Percentiles rank a stretch among this genome's conserved stretches.
These are phyloP conservation scores for Chytriomyces sp. DNA, from an alignment of 192 early-diverging fungal species.

Conservation along the genomic window DNA sequence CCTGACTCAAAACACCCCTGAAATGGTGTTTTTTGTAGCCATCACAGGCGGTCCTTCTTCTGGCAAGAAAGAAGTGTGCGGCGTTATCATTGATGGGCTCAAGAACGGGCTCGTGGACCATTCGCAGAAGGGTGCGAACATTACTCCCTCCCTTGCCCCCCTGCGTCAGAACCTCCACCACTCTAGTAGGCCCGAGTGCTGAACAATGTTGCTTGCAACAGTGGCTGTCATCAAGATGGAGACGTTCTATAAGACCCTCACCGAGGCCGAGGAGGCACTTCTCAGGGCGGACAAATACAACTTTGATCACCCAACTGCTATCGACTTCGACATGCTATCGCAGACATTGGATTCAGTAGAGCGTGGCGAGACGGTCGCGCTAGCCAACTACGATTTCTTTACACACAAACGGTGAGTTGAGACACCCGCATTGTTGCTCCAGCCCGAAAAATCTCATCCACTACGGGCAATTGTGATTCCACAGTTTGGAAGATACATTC, in stretches of 20 bases:
- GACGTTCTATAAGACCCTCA: slow-evolving; percentile 43
- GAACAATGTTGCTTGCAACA: background rate
- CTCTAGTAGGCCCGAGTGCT: too few relatives aligned
- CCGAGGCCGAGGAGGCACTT: slow-evolving; percentile 16
- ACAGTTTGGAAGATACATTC: slow-evolving; percentile 17
- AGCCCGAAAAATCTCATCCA: background rate
- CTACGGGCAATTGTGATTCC: background rate
- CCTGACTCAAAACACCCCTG: too few relatives aligned
- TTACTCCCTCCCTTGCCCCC: background rate
- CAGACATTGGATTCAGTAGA: slow-evolving; percentile 53
- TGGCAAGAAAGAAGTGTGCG: slow-evolving; percentile 54
- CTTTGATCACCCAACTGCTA: slow-evolving; percentile 64
- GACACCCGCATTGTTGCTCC: too few relatives aligned
- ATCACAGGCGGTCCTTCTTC: slow-evolving; percentile 54
- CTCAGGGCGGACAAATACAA: slow-evolving; percentile 39
- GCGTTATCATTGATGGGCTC: slow-evolving; percentile 39
- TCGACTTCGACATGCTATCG: slow-evolving; percentile 74
- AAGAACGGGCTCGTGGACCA: slow-evolving; percentile 15
- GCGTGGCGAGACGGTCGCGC: slow-evolving; percentile 46
- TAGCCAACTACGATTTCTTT: slow-evolving; percentile 71
- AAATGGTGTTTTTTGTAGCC: slow-evolving; percentile 51
- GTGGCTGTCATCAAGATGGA: slow-evolving; percentile 34
- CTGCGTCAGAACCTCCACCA: background rate
- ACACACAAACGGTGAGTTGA: slow-evolving; percentile 47
- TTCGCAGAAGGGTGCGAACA: background rate